Percentiles rank a stretch among this genome's conserved stretches.
Conservation (phyloP, 805 yeast genomes). For the Yamadazyma sp. region DNA sequence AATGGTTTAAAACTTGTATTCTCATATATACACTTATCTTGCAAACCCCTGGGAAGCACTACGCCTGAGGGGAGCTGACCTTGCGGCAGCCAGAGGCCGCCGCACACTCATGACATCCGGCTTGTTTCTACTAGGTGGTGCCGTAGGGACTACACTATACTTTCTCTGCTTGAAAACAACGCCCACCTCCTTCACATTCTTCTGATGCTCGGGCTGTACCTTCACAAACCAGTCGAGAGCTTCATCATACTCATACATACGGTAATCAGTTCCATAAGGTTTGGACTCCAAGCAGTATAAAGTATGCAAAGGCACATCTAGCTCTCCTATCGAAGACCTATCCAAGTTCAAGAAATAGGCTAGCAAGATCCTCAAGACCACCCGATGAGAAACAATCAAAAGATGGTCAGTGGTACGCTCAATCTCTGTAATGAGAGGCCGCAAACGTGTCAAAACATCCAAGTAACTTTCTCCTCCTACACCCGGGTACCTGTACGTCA, state of each 20-base stretch:
- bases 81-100: not conserved
- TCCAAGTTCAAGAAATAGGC: constrained; percentile 88
- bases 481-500: constrained; percentile 91
- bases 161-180: constrained; percentile 68
- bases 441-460: constrained; percentile 86
- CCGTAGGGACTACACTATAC: constrained; percentile 75
- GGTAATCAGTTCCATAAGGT: constrained; percentile 95
- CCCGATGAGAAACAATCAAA: constrained; percentile 82
- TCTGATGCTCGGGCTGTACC: constrained; percentile 55
- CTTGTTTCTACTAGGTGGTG: constrained; percentile 44
- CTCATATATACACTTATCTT: not conserved
- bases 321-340: constrained; percentile 76
- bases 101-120: constrained; percentile 7
- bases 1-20: not conserved
- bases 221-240: constrained; percentile 71
- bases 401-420: constrained; percentile 90
- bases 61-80: constrained; percentile 12
- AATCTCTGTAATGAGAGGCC: constrained; percentile 88
- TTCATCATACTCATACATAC: constrained; percentile 84
- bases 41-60: constrained; percentile 18
- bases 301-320: constrained; percentile 92
- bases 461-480: constrained; percentile 95
- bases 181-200: constrained; percentile 67
- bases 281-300: constrained; percentile 87
- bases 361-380: constrained; percentile 80